Base-by-base conservation (phyloP, 345 rosid genomes). In the Eucalyptus coolabah region DNA sequence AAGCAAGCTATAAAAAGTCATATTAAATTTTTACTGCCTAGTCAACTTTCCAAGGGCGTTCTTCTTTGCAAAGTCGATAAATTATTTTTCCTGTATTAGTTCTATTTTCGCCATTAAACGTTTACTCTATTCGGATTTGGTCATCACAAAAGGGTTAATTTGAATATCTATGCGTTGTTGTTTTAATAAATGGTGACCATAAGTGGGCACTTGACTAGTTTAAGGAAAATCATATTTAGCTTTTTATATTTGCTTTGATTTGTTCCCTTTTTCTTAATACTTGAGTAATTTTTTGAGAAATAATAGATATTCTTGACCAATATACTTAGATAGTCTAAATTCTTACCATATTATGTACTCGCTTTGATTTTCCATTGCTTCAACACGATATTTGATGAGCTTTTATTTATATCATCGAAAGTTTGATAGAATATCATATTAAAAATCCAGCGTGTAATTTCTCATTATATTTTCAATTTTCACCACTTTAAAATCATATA, bases 301-400 rank as follows among this genome's bases (percentile, higher is more conserved):
- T 1, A 37, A 77, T 3, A 12, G 47, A 40, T 40, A 40, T 37
- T 21, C 24, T 69, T 5, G 7, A 21, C 6, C 3, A 1, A 77
- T 40, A 40, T 77, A 21, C 28, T 37, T 21, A 40, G 28, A 72
- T 72, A 37, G 1, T 19, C 8, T 3, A 12, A 21, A 21, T 37
- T 77, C 15, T 77, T 77, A 12, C 47, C 30, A 21, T 21, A 40
- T 77, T 0, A 77, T 3, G 30, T 26, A 1, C 30, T 4, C 16
- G 2, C 15, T 21, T 5, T 40, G 8, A 40, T 77, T 77, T 40
- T 1, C 0, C 30, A 37, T 21, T 21, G 42, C 23, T 67, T 2
- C 17, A 1, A 1, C 9, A 1, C 0, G 0, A 63, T 28, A 13
- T 63, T 63, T 30, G 1, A 63, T 1, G 19, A 65, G 37, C 19